Conservation (phyloP, 805 yeast species). For the Pichia nanzhaoensis region DNA sequence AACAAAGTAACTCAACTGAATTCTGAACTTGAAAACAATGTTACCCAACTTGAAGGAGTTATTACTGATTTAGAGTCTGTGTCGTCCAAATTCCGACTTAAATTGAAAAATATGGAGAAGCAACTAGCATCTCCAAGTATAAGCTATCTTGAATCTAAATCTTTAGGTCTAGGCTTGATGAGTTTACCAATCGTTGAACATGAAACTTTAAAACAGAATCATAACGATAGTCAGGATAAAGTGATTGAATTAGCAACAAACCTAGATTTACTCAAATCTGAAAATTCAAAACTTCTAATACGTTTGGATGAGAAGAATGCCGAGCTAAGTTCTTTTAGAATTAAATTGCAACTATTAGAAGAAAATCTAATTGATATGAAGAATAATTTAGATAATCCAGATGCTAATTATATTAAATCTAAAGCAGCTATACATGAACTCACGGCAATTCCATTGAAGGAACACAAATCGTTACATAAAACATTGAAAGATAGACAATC, state of each 20-base stretch:
- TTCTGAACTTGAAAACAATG: background rate
- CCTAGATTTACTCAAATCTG: background rate
- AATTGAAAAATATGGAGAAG: conserved; percentile 7
- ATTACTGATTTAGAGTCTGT: conserved; percentile 3
- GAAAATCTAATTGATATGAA: background rate
- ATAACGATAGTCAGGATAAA: background rate
- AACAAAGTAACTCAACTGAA: background rate
- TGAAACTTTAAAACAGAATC: conserved; percentile 16
- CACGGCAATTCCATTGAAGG: conserved; percentile 21
- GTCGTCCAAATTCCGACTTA: conserved; percentile 3
- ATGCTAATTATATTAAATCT: conserved; percentile 24
- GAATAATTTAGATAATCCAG: conserved; percentile 26
- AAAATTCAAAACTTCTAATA: background rate
- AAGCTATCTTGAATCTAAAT: conserved; percentile 10
- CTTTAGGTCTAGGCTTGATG: conserved; percentile 1
- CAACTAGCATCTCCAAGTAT: conserved; percentile 13
- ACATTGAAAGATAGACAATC: conserved; percentile 7
- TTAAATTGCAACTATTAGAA: background rate
- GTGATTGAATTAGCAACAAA: background rate
- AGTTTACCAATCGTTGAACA: conserved; percentile 21
- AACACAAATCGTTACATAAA: conserved; percentile 14
- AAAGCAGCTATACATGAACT: conserved; percentile 28
- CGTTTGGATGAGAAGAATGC: background rate
- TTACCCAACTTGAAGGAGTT: conserved; percentile 4
- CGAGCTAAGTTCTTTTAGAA: background rate